phyloP scores from a whole-genome alignment of 2,329 filamentous ascomycete genomes.

The Nemania sp. region DNA sequence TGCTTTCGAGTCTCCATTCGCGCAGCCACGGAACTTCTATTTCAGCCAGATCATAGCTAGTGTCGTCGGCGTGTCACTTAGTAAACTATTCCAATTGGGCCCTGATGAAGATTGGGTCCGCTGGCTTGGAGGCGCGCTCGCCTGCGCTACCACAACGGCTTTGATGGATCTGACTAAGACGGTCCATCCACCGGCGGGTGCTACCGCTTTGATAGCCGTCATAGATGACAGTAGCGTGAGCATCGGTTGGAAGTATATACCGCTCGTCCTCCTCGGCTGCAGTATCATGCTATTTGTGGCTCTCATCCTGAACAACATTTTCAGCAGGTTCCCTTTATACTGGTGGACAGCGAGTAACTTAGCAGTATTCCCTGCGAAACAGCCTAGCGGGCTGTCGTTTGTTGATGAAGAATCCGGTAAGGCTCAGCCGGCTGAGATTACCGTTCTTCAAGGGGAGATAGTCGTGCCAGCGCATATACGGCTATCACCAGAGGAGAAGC shows the following conservation, averaged over 20 bases:
- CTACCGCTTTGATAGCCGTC: slow-evolving; percentile 77
- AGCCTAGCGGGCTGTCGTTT: slow-evolving; percentile 14
- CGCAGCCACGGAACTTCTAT: slow-evolving; percentile 78
- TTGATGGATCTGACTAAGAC: slow-evolving; percentile 79
- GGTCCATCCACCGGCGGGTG: slow-evolving; percentile 79
- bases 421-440: slow-evolving; percentile 21
- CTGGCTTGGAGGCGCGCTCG: slow-evolving; percentile 73
- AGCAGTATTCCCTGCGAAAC: neutral
- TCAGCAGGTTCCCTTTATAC: slow-evolving; percentile 74
- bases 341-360: slow-evolving; percentile 71
- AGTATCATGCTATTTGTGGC: slow-evolving; percentile 72
- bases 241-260: slow-evolving; percentile 77
- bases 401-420: slow-evolving; percentile 30
- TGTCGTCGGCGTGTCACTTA: slow-evolving; percentile 69
- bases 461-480: slow-evolving; percentile 32
- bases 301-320: slow-evolving; percentile 76
- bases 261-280: slow-evolving; percentile 71
- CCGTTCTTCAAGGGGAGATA: slow-evolving; percentile 26
- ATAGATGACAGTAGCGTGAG: slow-evolving; percentile 64
- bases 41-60: slow-evolving; percentile 74
- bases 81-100: slow-evolving; percentile 72
- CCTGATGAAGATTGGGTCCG: slow-evolving; percentile 63
- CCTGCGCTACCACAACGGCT: slow-evolving; percentile 72
- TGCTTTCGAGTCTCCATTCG: slow-evolving; percentile 76
- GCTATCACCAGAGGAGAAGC: slow-evolving; percentile 34